Conservation (phyloP, 2,329 filamentous ascomycete genomes). For the Chaetomium sp. region DNA sequence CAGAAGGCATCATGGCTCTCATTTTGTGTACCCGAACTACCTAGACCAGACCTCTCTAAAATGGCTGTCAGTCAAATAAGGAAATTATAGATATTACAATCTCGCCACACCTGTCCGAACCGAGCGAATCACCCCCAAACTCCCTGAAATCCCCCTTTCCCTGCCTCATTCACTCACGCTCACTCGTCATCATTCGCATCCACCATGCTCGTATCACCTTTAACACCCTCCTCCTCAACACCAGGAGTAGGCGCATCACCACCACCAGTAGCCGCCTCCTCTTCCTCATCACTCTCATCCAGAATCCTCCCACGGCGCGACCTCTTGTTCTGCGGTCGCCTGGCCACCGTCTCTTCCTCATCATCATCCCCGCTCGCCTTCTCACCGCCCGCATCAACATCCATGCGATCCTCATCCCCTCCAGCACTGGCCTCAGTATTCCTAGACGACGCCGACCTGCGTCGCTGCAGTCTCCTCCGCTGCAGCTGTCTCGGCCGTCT, state of each 20-base stretch:
- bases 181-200: constrained; percentile 20
- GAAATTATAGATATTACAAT: constrained; percentile 10
- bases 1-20: too few relatives aligned
- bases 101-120: neutral
- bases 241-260: constrained; percentile 6
- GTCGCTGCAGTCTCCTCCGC: constrained; percentile 9
- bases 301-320: constrained; percentile 46
- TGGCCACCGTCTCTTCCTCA: constrained; percentile 41
- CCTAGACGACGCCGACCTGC: constrained; percentile 8
- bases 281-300: constrained; percentile 49
- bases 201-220: constrained; percentile 22
- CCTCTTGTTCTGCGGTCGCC: constrained; percentile 39
- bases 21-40: too few relatives aligned
- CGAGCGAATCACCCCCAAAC: too few relatives aligned
- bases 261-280: constrained; percentile 28
- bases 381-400: constrained; percentile 41
- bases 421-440: constrained; percentile 17
- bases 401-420: constrained; percentile 41
- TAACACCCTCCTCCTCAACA: constrained; percentile 9
- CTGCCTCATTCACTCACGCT: neutral
- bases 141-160: too few relatives aligned
- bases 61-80: neutral
- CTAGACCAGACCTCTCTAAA: too few relatives aligned
- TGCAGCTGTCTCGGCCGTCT: constrained; percentile 15
- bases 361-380: constrained; percentile 45